Evolutionary conservation across 192 early-diverging fungal genomes (phyloP), one percentile per base, ranked within the genome.

Genomic region (Coemansia sp.): DNA sequence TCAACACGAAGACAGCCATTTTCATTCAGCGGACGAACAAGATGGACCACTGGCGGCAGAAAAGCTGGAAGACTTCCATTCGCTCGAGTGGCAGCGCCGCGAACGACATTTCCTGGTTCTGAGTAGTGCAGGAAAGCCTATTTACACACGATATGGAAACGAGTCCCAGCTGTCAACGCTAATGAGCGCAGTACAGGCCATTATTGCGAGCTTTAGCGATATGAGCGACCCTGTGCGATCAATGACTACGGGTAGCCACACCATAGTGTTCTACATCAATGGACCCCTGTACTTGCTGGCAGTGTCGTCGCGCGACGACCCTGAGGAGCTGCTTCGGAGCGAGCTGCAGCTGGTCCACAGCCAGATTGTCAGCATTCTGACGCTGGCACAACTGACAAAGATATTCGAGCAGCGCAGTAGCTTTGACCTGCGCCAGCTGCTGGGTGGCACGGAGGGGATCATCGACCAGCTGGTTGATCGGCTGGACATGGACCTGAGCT

Each of bases 61-160:
- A 31, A 62, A 72, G 30, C 63, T 75, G 19, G 77, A 80, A 16
- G 71, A 80, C 56, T 80, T 80, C 61, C 44, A 64, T 18, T 75
- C 69, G 30, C 54, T 72, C 19, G 58, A 67, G 56, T 81, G 78
- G 78, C 68, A 62, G 19, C n/a, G 51, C n/a, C 73, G 62, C 47
- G 59, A 55, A 44, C 93, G 92, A 60, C 94, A 98, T 64, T 95
- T 95, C 62, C 92, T 98, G 64, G 89, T 98, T 8, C 83, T 98
- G 14, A 92, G 90, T 80, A 90, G 86, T 64, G 91, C 93, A 5
- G 96, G 96, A 19, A 98, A 98, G 74, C 94, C 96, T 14, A 90
- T 98, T 8, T 98, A 93, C 81, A 88, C 88, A 34, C 83, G 95
- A 67, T 91, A 97, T 73, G 96, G 96, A 16, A 88, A 93, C 64